Evolutionary conservation across 2,329 filamentous ascomycete genomes (phyloP).

Genomic region (Exophiala dermatitidis): DNA sequence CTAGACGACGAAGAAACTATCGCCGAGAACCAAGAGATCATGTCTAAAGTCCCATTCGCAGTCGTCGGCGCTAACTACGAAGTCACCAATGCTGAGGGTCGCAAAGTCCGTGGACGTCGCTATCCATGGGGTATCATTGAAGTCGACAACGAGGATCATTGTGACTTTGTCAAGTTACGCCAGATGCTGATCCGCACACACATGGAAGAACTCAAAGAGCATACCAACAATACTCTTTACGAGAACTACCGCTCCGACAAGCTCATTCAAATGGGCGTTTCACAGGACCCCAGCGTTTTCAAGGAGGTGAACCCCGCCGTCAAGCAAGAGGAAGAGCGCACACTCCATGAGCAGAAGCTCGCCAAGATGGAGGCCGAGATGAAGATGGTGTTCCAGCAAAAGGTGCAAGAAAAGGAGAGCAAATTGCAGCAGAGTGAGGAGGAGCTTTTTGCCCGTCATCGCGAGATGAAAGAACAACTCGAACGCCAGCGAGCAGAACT

Average conservation of each 20-base stretch:
- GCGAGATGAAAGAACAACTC: slow-evolving; percentile 99
- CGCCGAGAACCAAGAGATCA: slow-evolving; percentile 99
- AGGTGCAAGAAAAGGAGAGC: slow-evolving; percentile 98
- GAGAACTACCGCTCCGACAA: slow-evolving; percentile 99
- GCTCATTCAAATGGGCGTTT: slow-evolving; percentile 96
- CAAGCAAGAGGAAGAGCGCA: slow-evolving; percentile 98
- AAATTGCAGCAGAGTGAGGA: slow-evolving; percentile 99
- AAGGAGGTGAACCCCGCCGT: slow-evolving; percentile 99
- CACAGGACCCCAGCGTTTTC: slow-evolving; percentile 97
- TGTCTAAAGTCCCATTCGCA: slow-evolving; percentile 98
- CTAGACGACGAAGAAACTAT: slow-evolving; percentile 99
- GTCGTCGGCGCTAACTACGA: slow-evolving; percentile 96
- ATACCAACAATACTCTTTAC: slow-evolving; percentile 98
- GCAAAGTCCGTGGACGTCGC: slow-evolving; percentile 88
- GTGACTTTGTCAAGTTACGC: slow-evolving; percentile 98
- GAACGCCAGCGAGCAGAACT: slow-evolving; percentile 90
- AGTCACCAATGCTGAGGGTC: slow-evolving; percentile 82
- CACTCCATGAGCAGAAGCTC: slow-evolving; percentile 97
- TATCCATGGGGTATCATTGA: slow-evolving; percentile 99
- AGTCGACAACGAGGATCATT: slow-evolving; percentile 99
- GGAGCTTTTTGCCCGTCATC: slow-evolving; percentile 93
- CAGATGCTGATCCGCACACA: slow-evolving; percentile 99
- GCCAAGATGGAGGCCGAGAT: slow-evolving; percentile 99
- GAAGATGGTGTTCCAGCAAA: slow-evolving; percentile 99
- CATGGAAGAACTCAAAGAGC: slow-evolving; percentile 99